Evolutionary conservation across 1,139 yeast genomes (phyloP), one percentile per base, ranked within the genome.

Genomic region (Yamadazyma trypodendri): DNA sequence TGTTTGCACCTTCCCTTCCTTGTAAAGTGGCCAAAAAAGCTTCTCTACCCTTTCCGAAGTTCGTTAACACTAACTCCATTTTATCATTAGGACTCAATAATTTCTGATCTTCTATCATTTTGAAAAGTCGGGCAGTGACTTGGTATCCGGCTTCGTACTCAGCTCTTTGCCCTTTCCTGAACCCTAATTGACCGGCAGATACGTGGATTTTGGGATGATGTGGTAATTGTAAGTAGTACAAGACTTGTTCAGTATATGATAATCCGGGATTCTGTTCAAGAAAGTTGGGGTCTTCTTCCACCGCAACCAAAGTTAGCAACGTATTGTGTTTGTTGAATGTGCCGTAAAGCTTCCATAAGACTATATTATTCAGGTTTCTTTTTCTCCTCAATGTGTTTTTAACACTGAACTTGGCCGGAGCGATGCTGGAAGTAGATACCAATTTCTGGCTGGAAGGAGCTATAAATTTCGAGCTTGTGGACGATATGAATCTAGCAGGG

Each of bases 81-180:
- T 79, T 75, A 49, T 76, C 77, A 48, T 71, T 72, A 6, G 72
- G 68, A 2, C 64, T 65, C 38, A 81, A 61, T 44, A 73, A 65
- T 31, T 74, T 75, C 46, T 72, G 71, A 46, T 79, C 82, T 53
- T 81, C 79, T 53, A 90, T 85, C 45, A 75, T 61, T 46, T 81
- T 75, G 62, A 90, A 88, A 68, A 86, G 72, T 48, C 78, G 77
- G 7, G 89, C 68, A 16, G 89, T 71, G 10, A 92, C 85, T 58
- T 89, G 96, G 69, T 84, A 89, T n/a, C 84, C 86, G 1, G 96
- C 97, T 63, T 90, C 98, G 56, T 87, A 87, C 60, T 89, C 96
- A 38, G 95, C 87, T 63, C 96, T 76, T 41, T 84, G 85, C 8
- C 86, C 77, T 55, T 84, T 83, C 54, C 86, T 75, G 61, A 84